These are phyloP conservation scores for Hyphodiscus sp. DNA, from an alignment of 2,329 filamentous ascomycete species.

Conservation along the genomic window DNA sequence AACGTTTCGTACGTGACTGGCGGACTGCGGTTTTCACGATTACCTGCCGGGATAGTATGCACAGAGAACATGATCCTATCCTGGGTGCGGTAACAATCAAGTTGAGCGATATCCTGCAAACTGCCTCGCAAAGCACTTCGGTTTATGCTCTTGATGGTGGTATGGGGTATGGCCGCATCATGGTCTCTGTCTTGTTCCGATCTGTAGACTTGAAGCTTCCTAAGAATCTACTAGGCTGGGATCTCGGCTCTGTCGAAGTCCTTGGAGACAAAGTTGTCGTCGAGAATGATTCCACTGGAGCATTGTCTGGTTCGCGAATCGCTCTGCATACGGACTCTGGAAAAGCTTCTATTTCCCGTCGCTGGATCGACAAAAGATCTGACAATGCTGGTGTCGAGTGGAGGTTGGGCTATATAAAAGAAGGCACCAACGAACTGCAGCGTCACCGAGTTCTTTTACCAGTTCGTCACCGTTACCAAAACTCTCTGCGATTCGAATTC, in stretches of 20 bases:
- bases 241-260: constrained; percentile 93
- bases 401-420: no score
- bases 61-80: constrained; percentile 90
- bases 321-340: no score
- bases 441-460: constrained; percentile 59
- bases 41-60: constrained; percentile 79
- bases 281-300: no score
- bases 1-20: constrained; percentile 92
- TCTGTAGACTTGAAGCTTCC: constrained; percentile 81
- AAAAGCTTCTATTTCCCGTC: constrained; percentile 35
- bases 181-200: constrained; percentile 84
- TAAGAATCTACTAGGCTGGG: constrained; percentile 83
- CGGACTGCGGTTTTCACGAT: constrained; percentile 79
- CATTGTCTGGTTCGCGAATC: no score
- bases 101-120: constrained; percentile 80
- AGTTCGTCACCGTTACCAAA: constrained; percentile 84
- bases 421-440: no score
- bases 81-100: constrained; percentile 87
- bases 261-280: constrained; percentile 55
- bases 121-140: constrained; percentile 70
- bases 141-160: constrained; percentile 98
- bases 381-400: constrained; percentile 30
- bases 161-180: constrained; percentile 82
- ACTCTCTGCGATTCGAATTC: constrained; percentile 85
- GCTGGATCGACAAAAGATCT: constrained; percentile 43